These are phyloP conservation scores for Nakaseomyces kungkrabaensis DNA, from an alignment of 1,139 yeast genomes.

Conservation along the genomic window DNA sequence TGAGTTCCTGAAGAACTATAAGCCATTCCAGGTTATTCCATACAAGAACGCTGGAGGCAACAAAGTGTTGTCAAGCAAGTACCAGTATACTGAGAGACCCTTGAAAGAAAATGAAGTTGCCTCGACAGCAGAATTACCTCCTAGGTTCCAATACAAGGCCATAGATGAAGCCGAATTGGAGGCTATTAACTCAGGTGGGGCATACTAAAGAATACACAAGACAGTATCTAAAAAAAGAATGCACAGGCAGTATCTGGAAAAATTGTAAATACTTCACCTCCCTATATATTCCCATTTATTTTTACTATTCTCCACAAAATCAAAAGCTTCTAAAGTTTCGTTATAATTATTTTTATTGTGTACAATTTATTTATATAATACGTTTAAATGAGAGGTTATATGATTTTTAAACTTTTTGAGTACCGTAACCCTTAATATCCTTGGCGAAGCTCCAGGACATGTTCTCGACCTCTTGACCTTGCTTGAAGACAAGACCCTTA, in stretches of 20 bases:
- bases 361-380: background rate
- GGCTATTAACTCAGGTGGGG: constrained; percentile 68
- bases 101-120: constrained; percentile 30
- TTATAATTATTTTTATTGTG: background rate
- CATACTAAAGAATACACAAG: constrained; percentile 22
- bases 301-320: no score
- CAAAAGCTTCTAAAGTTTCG: no score
- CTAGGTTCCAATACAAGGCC: constrained; percentile 55
- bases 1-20: constrained; percentile 23
- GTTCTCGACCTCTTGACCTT: constrained; percentile 51
- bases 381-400: no score
- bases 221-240: no score
- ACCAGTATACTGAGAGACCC: constrained; percentile 33
- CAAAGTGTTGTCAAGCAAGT: constrained; percentile 16
- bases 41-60: constrained; percentile 21
- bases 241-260: no score
- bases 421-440: constrained; percentile 84
- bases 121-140: constrained; percentile 57
- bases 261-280: no score
- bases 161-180: constrained; percentile 65
- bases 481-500: constrained; percentile 53
- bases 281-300: no score
- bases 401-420: constrained; percentile 35
- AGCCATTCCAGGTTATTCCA: constrained; percentile 30
- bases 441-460: constrained; percentile 92